These are phyloP conservation scores for Ogataea ganodermae DNA, from an alignment of 805 yeast species.

Conservation along the genomic window DNA sequence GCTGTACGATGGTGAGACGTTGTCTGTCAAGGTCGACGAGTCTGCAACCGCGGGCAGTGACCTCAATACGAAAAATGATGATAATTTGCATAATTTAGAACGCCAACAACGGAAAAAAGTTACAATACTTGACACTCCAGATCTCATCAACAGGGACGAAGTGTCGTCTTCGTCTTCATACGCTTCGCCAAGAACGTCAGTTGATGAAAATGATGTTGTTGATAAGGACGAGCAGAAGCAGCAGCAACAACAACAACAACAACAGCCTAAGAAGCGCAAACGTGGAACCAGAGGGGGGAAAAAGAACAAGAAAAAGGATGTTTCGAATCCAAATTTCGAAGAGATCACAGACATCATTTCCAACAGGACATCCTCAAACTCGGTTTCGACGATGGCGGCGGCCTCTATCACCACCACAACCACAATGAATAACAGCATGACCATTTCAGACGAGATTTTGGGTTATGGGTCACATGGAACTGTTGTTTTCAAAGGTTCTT, in stretches of 20 bases:
- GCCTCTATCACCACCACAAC: conserved; percentile 12
- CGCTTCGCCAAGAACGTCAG: conserved; percentile 11
- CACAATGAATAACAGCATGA: conserved; percentile 43
- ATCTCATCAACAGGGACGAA: conserved; percentile 12
- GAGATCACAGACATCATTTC: conserved; percentile 9
- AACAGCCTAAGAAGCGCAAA: conserved; percentile 59
- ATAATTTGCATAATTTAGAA: not conserved
- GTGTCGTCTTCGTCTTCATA: conserved; percentile 19
- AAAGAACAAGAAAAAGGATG: conserved; percentile 47
- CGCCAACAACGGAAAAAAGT: conserved; percentile 15
- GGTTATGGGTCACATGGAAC: conserved; percentile 99
- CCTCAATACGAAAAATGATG: conserved; percentile 4
- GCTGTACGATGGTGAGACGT: conserved; percentile 3
- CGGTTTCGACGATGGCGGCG: conserved; percentile 5
- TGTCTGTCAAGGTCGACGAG: conserved; percentile 3
- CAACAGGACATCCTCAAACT: conserved; percentile 4
- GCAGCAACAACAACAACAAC: conserved; percentile 17
- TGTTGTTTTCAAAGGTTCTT: conserved; percentile 85
- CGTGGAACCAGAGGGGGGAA: conserved; percentile 88
- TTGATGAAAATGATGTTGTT: conserved; percentile 12
- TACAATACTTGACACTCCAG: conserved; percentile 17
- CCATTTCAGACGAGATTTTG: conserved; percentile 70
- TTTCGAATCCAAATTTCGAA: conserved; percentile 6
- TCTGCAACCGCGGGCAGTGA: too few relatives aligned
- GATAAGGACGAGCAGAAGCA: conserved; percentile 18